Evolutionary conservation across 768 basidiomycete species (phyloP), one percentile per base, ranked within the genome.

Genomic region (Aureoboletus auriporus): DNA sequence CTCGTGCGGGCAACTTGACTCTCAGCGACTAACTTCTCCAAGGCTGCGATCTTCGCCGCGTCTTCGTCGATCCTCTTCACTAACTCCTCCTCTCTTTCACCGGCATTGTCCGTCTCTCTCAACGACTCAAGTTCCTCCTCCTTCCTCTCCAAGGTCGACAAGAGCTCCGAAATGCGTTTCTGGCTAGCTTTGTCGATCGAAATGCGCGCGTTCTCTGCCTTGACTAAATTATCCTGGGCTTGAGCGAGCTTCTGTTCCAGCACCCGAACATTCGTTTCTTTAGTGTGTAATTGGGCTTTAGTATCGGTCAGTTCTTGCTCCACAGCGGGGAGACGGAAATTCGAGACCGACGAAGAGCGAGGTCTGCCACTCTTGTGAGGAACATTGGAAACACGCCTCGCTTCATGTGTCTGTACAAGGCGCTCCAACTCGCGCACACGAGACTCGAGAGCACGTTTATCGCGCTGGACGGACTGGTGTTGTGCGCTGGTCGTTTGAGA

Each of bases 1-100:
- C 37, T 59, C 13, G 55, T 46, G 39, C 52, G 52, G 9, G 69
- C 47, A 39, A 72, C 63, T 20, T 72, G 66, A n/a, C 69, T 60
- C 28, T 73, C 73, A 20, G 69, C 62, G 3, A 79, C 59, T 63
- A 78, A 64, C 39, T 62, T 65, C 59, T 86, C 81, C 47, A 88
- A 59, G 3, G 79, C 75, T 4, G 69, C 65, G 31, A 87, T 82
- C 64, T 80, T 84, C 6, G 77, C 80, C 41, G 82, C 82, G 52
- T 89, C 85, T 57, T 86, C 84, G 38, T 89, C 85, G 27, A 89
- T 79, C 53, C 87, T 73, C 63, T 75, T 72, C 61, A 83, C 51
- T 27, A 89, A 58, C 46, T 80, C 80, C 23, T 76, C 74, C 60
- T 89, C 87, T 43, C 86, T 70, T 50, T 70, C 69, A 17, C 65